A percentile compares a stretch with the other conserved stretches of the same genome.
Evolutionary conservation across 305 asterid species (phyloP).

Genomic region (Solanum hybrid): DNA sequence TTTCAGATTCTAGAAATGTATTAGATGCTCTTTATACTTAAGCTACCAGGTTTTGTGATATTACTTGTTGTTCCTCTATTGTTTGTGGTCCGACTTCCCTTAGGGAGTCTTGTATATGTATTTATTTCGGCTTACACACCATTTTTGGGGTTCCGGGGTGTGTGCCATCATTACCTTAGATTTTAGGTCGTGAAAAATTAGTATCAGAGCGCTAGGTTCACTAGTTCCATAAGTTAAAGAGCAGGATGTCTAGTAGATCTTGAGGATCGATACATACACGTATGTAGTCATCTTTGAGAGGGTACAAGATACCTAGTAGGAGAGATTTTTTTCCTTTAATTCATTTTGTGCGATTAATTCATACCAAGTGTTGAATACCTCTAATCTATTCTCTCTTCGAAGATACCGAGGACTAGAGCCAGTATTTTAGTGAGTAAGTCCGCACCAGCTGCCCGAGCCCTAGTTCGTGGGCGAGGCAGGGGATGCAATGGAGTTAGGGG

Average conservation of each 20-base stretch:
- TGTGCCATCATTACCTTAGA: background rate
- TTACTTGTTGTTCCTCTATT: background rate
- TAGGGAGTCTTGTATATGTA: background rate
- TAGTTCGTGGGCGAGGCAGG: background rate
- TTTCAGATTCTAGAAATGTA: background rate
- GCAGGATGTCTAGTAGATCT: background rate
- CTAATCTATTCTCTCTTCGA: background rate
- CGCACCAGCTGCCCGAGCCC: background rate
- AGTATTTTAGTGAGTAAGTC: background rate
- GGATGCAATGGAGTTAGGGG: background rate
- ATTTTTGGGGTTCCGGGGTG: background rate
- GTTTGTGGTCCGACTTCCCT: background rate
- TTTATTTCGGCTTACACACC: background rate
- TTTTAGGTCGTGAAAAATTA: background rate
- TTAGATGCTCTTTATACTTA: background rate
- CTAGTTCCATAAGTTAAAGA: background rate
- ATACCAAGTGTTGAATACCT: background rate
- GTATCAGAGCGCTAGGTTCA: background rate
- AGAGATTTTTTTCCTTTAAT: background rate
- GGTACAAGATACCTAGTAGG: background rate
- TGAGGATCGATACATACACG: background rate
- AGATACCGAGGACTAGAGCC: background rate
- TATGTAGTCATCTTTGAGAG: background rate
- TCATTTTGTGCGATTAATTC: background rate
- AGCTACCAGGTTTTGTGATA: background rate